Base-by-base conservation (phyloP, 2,329 filamentous ascomycete genomes). In the Diaporthe citri region DNA sequence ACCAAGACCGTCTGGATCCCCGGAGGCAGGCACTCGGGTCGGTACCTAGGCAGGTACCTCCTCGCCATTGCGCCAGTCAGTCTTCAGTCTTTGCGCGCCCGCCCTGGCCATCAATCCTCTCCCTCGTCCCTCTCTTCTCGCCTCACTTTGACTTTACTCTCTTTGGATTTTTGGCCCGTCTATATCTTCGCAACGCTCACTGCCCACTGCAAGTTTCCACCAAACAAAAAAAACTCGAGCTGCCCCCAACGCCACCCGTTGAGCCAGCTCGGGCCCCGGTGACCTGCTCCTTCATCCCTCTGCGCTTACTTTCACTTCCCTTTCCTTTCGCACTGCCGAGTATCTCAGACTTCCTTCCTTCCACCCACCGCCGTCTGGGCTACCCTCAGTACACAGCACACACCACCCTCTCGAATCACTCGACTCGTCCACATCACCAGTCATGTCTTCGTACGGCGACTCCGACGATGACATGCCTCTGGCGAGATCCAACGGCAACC, bases 391-490 rank as follows among this genome's bases (percentile, higher is more conserved):
- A 55, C 60, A 71, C 56, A 64, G 25, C 52, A 73, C 62, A 36
- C 72, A 56, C 55, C 36, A 64, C 71, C 57, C 57, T 31, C n/a
- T 72, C 46, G 46, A 64, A 72, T 55, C 39, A 52, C 48, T 34
- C 36, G 55, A 64, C 59, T 64, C 34, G 20, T 46, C 48, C 57
- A 56, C 41, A 56, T 55, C 39, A 39, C 36, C 20, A 71, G 52
- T 78, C 77, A 91, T 90, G 88, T 85, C 85, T 82, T 89, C 86
- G 72, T 85, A 86, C 81, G 87, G 84, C 39, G 71, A 72, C 80
- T 97, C 95, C 41, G 95, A 96, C 81, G 95, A 97, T 82, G 95
- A 97, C 84, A 90, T 90, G 86, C 95, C 95, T 84, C 90, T 97
- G 79, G 90, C 93, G 78, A 90, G 88, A 84, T 82, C 88, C 77